Evolutionary conservation across 169 alveolate species (phyloP).

Genomic region (Plasmodium vinckei): DNA sequence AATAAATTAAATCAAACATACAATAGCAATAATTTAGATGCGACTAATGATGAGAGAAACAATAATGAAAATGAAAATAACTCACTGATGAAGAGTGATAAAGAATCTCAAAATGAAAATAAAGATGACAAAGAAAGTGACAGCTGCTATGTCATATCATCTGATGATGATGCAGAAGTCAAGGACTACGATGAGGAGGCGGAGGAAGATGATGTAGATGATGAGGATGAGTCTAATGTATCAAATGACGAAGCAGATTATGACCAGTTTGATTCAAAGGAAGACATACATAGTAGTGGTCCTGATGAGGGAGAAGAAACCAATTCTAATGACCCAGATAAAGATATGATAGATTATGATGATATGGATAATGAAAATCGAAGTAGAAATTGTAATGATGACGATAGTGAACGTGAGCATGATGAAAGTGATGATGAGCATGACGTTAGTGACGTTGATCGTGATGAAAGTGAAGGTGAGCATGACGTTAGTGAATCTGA

Average conservation of each 20-base stretch:
- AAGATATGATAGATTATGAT: not conserved
- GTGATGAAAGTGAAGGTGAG: slow-evolving; percentile 6
- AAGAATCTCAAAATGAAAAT: slow-evolving; percentile 25
- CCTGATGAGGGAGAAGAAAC: not conserved
- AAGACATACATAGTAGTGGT: too few relatives aligned
- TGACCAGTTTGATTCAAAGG: not conserved
- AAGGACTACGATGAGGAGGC: not conserved
- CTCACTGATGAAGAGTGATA: not conserved
- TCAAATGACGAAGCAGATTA: not conserved
- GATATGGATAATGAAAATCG: not conserved
- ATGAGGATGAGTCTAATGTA: slow-evolving; percentile 6
- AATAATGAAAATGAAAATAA: too few relatives aligned
- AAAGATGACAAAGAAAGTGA: slow-evolving; percentile 18
- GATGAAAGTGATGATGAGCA: not conserved
- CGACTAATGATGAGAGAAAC: too few relatives aligned
- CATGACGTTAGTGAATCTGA: not conserved
- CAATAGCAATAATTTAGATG: too few relatives aligned
- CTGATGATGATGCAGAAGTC: slow-evolving; percentile 35
- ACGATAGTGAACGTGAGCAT: slow-evolving; percentile 1
- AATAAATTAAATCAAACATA: too few relatives aligned
- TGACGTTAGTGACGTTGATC: not conserved
- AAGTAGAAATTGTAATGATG: not conserved
- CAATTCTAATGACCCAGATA: not conserved
- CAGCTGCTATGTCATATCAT: slow-evolving; percentile 56
- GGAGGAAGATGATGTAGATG: not conserved